Conservation (phyloP, 768 basidiomycete species). For the Phallus indusiatus region DNA sequence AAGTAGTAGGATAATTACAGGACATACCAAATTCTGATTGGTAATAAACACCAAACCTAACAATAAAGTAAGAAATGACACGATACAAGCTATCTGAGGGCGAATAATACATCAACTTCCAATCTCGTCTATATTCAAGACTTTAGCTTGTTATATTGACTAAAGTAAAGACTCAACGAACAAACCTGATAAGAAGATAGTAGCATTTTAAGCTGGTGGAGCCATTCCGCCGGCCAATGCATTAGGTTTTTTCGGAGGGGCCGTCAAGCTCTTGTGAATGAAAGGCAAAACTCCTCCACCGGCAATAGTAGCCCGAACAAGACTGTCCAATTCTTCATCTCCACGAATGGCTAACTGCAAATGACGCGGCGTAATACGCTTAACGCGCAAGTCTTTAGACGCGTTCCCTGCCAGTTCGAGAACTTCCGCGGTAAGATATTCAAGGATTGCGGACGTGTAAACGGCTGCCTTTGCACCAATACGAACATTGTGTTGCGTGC, state of each 20-base stretch:
- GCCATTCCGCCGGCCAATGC: not conserved
- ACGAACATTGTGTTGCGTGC: constrained; percentile 88
- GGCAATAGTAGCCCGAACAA: constrained; percentile 90
- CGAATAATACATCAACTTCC: not conserved
- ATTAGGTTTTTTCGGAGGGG: constrained; percentile 7
- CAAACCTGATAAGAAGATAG: too few relatives aligned
- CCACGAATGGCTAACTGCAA: constrained; percentile 93
- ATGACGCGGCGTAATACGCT: constrained; percentile 94
- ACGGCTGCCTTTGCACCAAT: constrained; percentile 98
- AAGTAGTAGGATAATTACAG: not conserved
- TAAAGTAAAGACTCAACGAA: too few relatives aligned
- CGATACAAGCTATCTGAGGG: not conserved
- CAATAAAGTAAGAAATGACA: not conserved
- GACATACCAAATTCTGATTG: not conserved
- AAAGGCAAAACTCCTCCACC: constrained; percentile 83
- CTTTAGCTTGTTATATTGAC: too few relatives aligned
- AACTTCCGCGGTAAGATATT: constrained; percentile 95
- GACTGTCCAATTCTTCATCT: constrained; percentile 93
- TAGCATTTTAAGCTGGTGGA: too few relatives aligned
- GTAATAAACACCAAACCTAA: not conserved
- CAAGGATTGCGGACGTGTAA: constrained; percentile 91
- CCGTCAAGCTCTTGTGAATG: constrained; percentile 77
- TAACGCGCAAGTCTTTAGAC: constrained; percentile 93
- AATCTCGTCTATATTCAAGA: too few relatives aligned
- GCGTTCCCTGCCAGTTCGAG: constrained; percentile 95